Conservation (phyloP, 2,329 filamentous ascomycete genomes). For the Cadophora sp. region DNA sequence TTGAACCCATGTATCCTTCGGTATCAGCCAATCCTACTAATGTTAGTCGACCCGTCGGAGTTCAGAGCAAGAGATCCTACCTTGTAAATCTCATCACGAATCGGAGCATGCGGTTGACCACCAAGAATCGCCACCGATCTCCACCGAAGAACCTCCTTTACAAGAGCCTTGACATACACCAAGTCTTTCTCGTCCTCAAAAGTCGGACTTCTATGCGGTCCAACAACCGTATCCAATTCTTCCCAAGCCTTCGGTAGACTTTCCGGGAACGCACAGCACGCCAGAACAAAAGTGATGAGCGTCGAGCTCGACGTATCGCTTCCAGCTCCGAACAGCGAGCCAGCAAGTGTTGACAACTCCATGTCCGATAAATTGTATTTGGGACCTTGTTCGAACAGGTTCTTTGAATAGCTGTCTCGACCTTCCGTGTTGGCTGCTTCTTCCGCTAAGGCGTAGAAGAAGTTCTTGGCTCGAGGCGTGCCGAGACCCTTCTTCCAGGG, state of each 20-base stretch:
- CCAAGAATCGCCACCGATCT: constrained; percentile 52
- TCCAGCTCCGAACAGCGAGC: constrained; percentile 51
- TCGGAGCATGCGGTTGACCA: constrained; percentile 59
- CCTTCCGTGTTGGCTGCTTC: constrained; percentile 33
- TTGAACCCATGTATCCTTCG: constrained; percentile 46
- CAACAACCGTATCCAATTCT: constrained; percentile 56
- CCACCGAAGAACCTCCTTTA: constrained; percentile 55
- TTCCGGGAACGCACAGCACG: constrained; percentile 44
- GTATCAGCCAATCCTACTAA: constrained; percentile 23
- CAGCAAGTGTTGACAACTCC: constrained; percentile 37
- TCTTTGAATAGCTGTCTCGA: constrained; percentile 32
- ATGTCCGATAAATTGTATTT: constrained; percentile 29
- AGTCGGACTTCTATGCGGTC: constrained; percentile 52
- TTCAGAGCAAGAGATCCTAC: neutral
- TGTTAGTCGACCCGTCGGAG: neutral
- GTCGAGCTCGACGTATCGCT: constrained; percentile 47
- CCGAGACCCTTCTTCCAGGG: constrained; percentile 37
- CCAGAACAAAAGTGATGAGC: constrained; percentile 46
- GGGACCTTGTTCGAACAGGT: constrained; percentile 36
- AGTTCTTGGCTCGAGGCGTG: constrained; percentile 28
- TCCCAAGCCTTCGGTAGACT: constrained; percentile 42
- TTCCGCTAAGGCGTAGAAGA: constrained; percentile 35
- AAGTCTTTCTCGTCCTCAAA: constrained; percentile 54
- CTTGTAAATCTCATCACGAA: constrained; percentile 61
- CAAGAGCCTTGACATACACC: constrained; percentile 51